A percentile compares a stretch with the other conserved stretches of the same genome.
Conservation (phyloP, 2,329 filamentous ascomycete species). For the Metarhizium guizhouense region DNA sequence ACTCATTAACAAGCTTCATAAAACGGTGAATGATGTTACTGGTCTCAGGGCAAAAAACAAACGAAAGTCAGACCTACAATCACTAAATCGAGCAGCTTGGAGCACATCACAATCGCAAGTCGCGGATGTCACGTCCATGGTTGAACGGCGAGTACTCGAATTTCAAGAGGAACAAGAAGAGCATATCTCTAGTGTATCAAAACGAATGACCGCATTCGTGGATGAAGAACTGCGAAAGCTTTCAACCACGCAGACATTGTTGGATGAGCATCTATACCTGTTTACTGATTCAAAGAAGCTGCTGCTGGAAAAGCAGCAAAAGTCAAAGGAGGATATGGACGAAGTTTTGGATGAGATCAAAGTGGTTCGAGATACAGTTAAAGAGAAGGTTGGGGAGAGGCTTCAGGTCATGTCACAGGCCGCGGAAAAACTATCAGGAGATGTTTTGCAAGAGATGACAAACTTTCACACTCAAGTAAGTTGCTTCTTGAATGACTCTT, state of each 20-base stretch:
- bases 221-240: constrained; percentile 64
- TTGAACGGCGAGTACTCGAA: constrained; percentile 65
- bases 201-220: constrained; percentile 70
- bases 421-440: constrained; percentile 80
- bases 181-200: constrained; percentile 58
- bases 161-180: constrained; percentile 66
- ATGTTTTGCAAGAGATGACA: constrained; percentile 77
- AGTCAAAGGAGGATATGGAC: constrained; percentile 79
- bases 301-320: constrained; percentile 57
- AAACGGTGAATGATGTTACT: constrained; percentile 71
- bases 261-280: constrained; percentile 58
- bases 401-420: constrained; percentile 74
- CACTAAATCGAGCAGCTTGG: constrained; percentile 73
- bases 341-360: constrained; percentile 87
- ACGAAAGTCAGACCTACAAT: constrained; percentile 76
- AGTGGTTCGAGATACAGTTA: constrained; percentile 78
- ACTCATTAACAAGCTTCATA: constrained; percentile 68
- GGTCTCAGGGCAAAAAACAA: constrained; percentile 79
- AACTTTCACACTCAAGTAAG: constrained; percentile 65
- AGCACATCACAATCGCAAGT: constrained; percentile 67
- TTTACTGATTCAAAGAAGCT: constrained; percentile 62
- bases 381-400: constrained; percentile 75
- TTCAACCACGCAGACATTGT: constrained; percentile 57
- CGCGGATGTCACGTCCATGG: constrained; percentile 62
- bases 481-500: neutral